These are phyloP conservation scores for Pseudogymnoascus sp. DNA, from an alignment of 2,329 filamentous ascomycete species.

Conservation along the genomic window DNA sequence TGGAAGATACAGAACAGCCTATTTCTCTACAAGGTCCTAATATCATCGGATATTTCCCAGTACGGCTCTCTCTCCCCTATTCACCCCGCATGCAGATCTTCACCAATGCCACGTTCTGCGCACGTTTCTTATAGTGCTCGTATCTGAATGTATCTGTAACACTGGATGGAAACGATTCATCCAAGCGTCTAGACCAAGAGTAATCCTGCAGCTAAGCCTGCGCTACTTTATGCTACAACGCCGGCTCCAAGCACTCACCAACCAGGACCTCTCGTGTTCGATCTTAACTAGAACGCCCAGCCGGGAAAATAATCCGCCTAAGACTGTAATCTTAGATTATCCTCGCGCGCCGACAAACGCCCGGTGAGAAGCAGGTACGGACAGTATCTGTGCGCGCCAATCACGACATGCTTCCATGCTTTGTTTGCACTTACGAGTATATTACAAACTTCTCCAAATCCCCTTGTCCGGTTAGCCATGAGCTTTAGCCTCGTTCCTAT, in stretches of 20 bases:
- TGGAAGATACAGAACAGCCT: neutral
- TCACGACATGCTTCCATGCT: neutral
- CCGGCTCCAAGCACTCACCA: neutral
- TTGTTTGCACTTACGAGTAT: neutral
- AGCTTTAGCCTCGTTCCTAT: neutral
- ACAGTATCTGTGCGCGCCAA: neutral
- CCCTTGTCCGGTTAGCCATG: constrained; percentile 1
- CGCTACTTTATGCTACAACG: neutral
- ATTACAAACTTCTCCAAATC: neutral
- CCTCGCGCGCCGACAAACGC: neutral
- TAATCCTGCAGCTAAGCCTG: neutral
- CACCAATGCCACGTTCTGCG: neutral
- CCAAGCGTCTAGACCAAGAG: neutral
- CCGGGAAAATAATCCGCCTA: constrained; percentile 4
- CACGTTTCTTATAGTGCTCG: neutral
- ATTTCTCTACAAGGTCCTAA: neutral
- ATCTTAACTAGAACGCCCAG: neutral
- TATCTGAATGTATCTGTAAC: neutral
- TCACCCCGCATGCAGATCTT: neutral
- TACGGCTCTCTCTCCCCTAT: neutral
- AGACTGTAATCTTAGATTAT: neutral
- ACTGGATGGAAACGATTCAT: neutral
- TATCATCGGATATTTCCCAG: neutral
- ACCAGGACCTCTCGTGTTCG: neutral
- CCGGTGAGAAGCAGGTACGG: neutral